Percentiles rank a stretch among this genome's conserved stretches.
These are phyloP conservation scores for Metschnikowia continentalis DNA, from an alignment of 805 yeast genomes.

Conservation along the genomic window DNA sequence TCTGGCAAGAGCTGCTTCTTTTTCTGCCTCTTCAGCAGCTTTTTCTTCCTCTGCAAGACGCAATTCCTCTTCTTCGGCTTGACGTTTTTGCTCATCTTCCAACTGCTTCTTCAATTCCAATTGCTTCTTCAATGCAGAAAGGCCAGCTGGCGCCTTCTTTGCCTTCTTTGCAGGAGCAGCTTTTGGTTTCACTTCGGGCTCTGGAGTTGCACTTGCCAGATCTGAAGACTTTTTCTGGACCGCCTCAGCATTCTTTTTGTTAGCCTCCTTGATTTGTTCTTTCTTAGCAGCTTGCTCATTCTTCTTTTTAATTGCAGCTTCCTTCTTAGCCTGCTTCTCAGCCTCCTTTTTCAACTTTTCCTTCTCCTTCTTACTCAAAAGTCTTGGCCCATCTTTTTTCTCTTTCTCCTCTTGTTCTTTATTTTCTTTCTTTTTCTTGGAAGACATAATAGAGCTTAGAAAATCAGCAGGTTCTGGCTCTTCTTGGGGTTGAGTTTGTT, in stretches of 20 bases:
- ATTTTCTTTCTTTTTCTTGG: slow-evolving; percentile 72
- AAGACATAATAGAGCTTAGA: slow-evolving; percentile 75
- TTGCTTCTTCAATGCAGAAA: slow-evolving; percentile 88
- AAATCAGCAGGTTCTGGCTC: slow-evolving; percentile 45
- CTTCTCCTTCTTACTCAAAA: slow-evolving; percentile 89
- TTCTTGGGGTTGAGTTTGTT: slow-evolving; percentile 2
- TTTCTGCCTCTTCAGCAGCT: slow-evolving; percentile 58
- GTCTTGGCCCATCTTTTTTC: slow-evolving; percentile 56
- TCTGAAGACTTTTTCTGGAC: slow-evolving; percentile 20
- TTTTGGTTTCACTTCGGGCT: slow-evolving; percentile 33
- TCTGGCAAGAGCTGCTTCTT: slow-evolving; percentile 52
- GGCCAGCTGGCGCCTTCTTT: slow-evolving; percentile 84
- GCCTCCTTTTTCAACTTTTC: slow-evolving; percentile 93
- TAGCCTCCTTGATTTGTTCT: slow-evolving; percentile 50
- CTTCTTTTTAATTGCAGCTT: slow-evolving; percentile 82
- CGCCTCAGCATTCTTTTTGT: slow-evolving; percentile 42
- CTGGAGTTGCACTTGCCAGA: slow-evolving; percentile 25
- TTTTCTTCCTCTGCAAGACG: slow-evolving; percentile 49
- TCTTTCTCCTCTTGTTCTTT: slow-evolving; percentile 57
- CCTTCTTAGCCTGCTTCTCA: slow-evolving; percentile 88
- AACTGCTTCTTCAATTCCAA: slow-evolving; percentile 81
- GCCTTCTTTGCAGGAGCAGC: slow-evolving; percentile 44
- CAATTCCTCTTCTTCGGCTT: slow-evolving; percentile 64
- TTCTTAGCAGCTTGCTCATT: slow-evolving; percentile 59
- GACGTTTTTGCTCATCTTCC: slow-evolving; percentile 76